Evolutionary conservation across 2,329 filamentous ascomycete species (phyloP), one percentile per base, ranked within the genome.

Genomic region (Truncatella angustata): DNA sequence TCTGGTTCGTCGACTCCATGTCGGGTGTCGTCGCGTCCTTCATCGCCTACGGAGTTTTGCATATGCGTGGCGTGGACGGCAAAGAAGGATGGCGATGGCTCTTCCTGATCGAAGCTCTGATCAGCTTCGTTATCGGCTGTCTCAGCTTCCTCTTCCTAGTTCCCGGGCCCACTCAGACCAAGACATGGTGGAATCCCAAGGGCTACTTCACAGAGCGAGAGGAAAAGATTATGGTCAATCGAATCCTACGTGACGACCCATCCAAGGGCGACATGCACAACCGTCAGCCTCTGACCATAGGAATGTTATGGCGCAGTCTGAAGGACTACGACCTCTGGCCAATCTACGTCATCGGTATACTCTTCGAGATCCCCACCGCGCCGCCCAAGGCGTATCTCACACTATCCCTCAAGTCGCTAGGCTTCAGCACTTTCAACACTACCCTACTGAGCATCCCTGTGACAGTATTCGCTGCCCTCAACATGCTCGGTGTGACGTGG

Each of bases 201-300:
- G 85, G 86, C 3, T 85, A 84, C 78, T 86, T 87, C 64, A 78
- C 68, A 5, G 81, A 86, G 50, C 76, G 70, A 16, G 84, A 88
- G 63, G 81, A 85, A 61, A 82, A 82, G 58, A 86, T 87, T 54
- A 80, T 88, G 68, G 83, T 86, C 4, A 87, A 86, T 60, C 72
- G 82, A 1, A 70, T 82, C 9, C 69, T 77, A 4, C 77, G 84
- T 1, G 84, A 87, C 53, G 84, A 85, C 51, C 82, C 82, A 1
- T 77, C 73, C 52, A 83, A 83, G 60, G 79, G 78, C 9, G 79
- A 81, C 55, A 84, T 86, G 79, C 79, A 84, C 63, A 85, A 84
- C 58, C 71, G 81, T 14, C 71, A 81, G 59, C 72, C 74, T 1
- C 70, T 79, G 5, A 73, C 71, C 16, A 72, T 69, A 11, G 70